Conservation (phyloP, 2,329 filamentous ascomycete species). For the Aschersonia sp. region DNA sequence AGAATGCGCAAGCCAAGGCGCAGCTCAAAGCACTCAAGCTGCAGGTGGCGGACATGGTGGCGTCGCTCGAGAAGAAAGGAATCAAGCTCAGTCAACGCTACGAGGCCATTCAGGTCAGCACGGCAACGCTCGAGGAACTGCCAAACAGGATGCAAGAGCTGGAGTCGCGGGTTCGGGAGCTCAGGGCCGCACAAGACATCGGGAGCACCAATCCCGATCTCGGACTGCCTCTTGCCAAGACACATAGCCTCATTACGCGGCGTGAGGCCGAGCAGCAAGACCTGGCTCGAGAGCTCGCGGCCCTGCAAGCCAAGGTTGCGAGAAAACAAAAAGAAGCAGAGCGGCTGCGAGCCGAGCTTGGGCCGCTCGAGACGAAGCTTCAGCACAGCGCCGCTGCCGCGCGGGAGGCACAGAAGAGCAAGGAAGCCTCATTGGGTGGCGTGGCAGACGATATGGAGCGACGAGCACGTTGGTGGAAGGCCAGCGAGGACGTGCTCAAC, state of each 20-base stretch:
- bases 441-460: slow-evolving; percentile 63
- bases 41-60: slow-evolving; percentile 60
- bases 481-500: slow-evolving; percentile 49
- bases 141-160: slow-evolving; percentile 33
- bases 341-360: slow-evolving; percentile 51
- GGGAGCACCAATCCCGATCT: slow-evolving; percentile 26
- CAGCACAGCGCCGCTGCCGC: slow-evolving; percentile 51
- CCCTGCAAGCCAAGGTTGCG: slow-evolving; percentile 45
- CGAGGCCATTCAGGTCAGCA: slow-evolving; percentile 34
- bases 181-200: slow-evolving; percentile 25
- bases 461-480: slow-evolving; percentile 60
- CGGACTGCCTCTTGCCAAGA: slow-evolving; percentile 43
- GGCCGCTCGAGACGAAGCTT: slow-evolving; percentile 52
- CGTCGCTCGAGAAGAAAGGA: slow-evolving; percentile 53
- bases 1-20: slow-evolving; percentile 57
- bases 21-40: slow-evolving; percentile 67
- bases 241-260: slow-evolving; percentile 35
- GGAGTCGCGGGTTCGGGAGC: slow-evolving; percentile 29
- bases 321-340: slow-evolving; percentile 55
- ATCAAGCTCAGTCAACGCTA: slow-evolving; percentile 41
- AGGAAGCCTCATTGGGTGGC: slow-evolving; percentile 50
- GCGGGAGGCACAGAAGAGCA: slow-evolving; percentile 54
- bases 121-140: slow-evolving; percentile 31
- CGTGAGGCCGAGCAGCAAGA: slow-evolving; percentile 36
- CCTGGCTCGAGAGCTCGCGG: slow-evolving; percentile 49